Base-by-base conservation (phyloP, 805 yeast genomes). In the Lachancea cidri region DNA sequence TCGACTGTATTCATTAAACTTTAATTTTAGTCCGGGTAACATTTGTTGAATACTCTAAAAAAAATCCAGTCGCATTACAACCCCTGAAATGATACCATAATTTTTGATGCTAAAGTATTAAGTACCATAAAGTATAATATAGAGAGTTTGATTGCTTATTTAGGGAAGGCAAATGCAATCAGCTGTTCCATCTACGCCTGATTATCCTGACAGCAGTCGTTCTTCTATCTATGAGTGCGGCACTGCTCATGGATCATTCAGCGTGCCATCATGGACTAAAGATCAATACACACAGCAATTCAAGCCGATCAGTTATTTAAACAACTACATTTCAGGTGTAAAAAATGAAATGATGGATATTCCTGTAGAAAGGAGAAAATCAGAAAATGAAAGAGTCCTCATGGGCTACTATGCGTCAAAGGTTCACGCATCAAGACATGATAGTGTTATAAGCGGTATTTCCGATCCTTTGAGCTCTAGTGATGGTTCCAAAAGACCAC, bases 341-440 rank as follows among this genome's bases (percentile, higher is more conserved):
- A 30, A 38, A 15, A 29, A 39, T 19, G 39, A 33, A 9, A 18
- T 29, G 17, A 34, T 30, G 33, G 32, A 39, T 8, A 17, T 39
- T 8, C 31, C 43, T 13, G 35, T 38, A 3, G 44, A 41, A 22
- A 33, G 44, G 17, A 36, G 39, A n/a, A 41, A 36, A 19, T 18
- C 27, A 18, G 44, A 41, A 4, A 41, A 41, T 17, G 44, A 41
- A 36, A 17, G 27, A 13, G 24, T 38, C 4, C 24, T 41, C 17
- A 35, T 31, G 29, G 19, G 36, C 5, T 41, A 41, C 36, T 41
- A 41, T 29, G 20, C 36, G n/a, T 35, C 44, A 11, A 41, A 41
- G 17, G 27, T 41, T 4, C 36, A 32, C 25, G 16, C 29, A 8
- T 25, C 36, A 3, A 35, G 44, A 14, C 32, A 36, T 17, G 39